Base-by-base conservation (phyloP, 1,139 yeast species). In the Debaryomyces udenii region DNA sequence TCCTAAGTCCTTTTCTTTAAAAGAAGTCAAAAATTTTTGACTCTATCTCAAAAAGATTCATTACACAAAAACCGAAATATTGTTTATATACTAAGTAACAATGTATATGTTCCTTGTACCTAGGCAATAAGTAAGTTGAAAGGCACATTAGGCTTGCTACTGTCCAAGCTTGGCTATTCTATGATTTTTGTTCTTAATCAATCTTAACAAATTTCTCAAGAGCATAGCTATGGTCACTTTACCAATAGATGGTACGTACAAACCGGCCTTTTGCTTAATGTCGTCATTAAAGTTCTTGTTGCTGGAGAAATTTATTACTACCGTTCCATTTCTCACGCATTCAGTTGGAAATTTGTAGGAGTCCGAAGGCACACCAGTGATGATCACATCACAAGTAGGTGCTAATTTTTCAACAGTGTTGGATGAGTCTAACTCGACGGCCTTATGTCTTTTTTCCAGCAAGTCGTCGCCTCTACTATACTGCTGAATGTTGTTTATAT, bases 191-290 rank as follows among this genome's bases (percentile, higher is more conserved):
- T 89, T 90, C 37, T 84, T 83, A 51, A 86, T 80, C 49, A 93
- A 71, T 50, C 99, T 78, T 42, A 93, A 66, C 63, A 93, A 72
- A 60, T 93, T 93, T 61, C 99, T 80, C 60, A 93, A 70, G 38
- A 93, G 70, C 97, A 93, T 93, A 41, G 96, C 79, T 47, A 93
- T 91, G 27, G 99, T 93, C 18, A 93, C 98, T 64, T 93, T 93
- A 11, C 99, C 99, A 28, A 91, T 89, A 52, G 90, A 84, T 16
- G 99, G 99, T 23, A 93, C 97, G 57, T 91, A 93, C 37, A 93
- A 70, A 1, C 96, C 86, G 4, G 99, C 98, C 53, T 80, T 84
- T 42, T 77, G 77, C 67, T 91, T 93, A 46, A 93, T 86, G 37
- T 72, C 78, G 38, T 84, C 90, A 48, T 78, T 74, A 63, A 94